Base-by-base conservation (phyloP, 1,284 basidiomycete genomes). In the Cutaneotrichosporon sp. region DNA sequence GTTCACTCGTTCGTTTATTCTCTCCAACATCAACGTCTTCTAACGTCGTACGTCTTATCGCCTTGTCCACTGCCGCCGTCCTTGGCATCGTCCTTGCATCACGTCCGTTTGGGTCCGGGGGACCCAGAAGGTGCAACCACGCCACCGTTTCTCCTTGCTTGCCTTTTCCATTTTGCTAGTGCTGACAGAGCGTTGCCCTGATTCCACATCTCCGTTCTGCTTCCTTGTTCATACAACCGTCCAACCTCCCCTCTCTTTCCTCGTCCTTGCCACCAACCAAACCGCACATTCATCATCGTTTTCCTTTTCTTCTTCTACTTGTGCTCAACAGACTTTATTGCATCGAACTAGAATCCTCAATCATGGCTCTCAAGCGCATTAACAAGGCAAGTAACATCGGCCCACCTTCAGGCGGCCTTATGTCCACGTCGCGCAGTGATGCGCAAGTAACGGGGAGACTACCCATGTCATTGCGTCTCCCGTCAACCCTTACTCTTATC, bases 281-380 rank as follows among this genome's bases (percentile, higher is more conserved):
- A 22, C n/a, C 40, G 9, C 18, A 30, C 17, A 34, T n/a, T n/a
- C n/a, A 33, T 45, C 42, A 35, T 17, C 26, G 26, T 30, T 30
- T 30, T 30, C 26, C 10, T 10, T 30, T 10, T 41, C 18, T 41
- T 13, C 20, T 41, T 10, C 8, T n/a, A 15, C 15, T 18, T 38
- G n/a, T n/a, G n/a, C 15, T 15, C 36, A 38, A 35, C 30, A 9
- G 10, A 13, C 18, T 35, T 10, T 12, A 35, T 18, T 18, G 30
- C 34, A 23, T 30, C 5, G 5, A 15, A 20, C 39, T 34, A 33
- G 39, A 38, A 44, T 26, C 66, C 71, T 12, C 26, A 30, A 10
- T 10, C 50, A 96, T 94, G 92, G 91, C 92, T 72, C 82, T 96
- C 68, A 94, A 93, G 83, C 91, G 92, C 82, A 97, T 97, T 81